Base-by-base conservation (phyloP, 2,329 filamentous ascomycete species). In the Exophiala calicioides region DNA sequence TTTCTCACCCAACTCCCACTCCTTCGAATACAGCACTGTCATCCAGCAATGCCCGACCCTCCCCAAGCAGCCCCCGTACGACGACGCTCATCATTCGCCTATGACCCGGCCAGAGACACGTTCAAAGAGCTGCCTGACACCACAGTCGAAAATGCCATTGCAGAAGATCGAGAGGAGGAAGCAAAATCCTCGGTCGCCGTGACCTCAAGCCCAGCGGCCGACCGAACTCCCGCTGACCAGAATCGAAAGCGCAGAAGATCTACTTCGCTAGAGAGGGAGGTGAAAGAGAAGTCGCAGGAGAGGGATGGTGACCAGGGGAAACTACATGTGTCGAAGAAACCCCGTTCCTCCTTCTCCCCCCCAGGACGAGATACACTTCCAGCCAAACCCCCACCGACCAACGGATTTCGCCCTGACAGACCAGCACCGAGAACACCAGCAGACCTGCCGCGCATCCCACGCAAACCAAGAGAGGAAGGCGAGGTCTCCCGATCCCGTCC, bases 51-150 rank as follows among this genome's bases (percentile, higher is more conserved):
- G 53, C 32, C 55, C 9, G 44, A 53, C 13, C 36, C 46, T 30
- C 44, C 34, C 16, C 47, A 36, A 12, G 26, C 36, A 29, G 21
- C 24, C 4, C 26, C 52, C 21, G 32, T 38, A 13, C 45, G 58
- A 44, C 48, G 58, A 35, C 46, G 56, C 8, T 60, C 58, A 7
- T 60, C 58, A 4, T 44, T 58, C 20, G 58, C 57, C 13, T 66
- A 66, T 45, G 63, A 66, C 49, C 63, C 64, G 40, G 63, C 64
- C 21, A 53, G 63, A 51, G 63, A 66, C 50, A 61, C 54, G 26
- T 66, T 62, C 55, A 61, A 57, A 27, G 52, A 55, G 23, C 49
- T 62, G 6, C 58, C 57, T 36, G 57, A 61, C 19, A 50, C 53
- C 2, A 45, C 52, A 39, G 47, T 53, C 12, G 54, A 59, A 31